Evolutionary conservation across 2,329 filamentous ascomycete genomes (phyloP), one percentile per base, ranked within the genome.

Genomic region (Botrytis fragariae): DNA sequence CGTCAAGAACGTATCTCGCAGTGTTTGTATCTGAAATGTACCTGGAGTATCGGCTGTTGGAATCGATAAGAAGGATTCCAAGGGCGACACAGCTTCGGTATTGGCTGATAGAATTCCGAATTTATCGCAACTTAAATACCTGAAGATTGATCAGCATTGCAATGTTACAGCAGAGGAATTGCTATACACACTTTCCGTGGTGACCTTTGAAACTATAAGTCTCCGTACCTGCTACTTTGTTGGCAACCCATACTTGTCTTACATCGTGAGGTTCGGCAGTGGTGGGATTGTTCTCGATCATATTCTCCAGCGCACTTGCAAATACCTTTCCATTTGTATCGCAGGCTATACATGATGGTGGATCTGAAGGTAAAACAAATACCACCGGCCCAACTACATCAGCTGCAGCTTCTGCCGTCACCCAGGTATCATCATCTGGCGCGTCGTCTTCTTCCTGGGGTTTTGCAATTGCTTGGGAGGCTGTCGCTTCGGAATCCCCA

Each of bases 241-340:
- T 97, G 74, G 93, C 94, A 76, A 98, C 89, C 93, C 95, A 99
- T 25, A 99, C 96, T 84, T 98, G 95, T 74, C 95, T 87, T 74
- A 98, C 95, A 82, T 98, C 95, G 82, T 98, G 95, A 68, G 96
- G 96, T 83, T 99, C 96, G 14, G 95, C 94, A 8, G 90, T 97
- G n/a, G 87, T 82, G 4, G 93, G 88, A 80, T 97, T 92, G 39
- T 86, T 90, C 73, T 98, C 95, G 74, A 97, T 88, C 51, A 97
- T 91, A 81, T 98, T 98, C 85, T 97, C 94, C 68, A 99, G 85
- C 22, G 87, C 84, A 77, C 92, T 90, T 8, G 93, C 87, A 82
- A 97, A 99, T 25, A 98, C 92, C 80, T 92, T 93, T 74, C 96
- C 96, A 75, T 90, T 91, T 60, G 92, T 90, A 81, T 99, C 96